Evolutionary conservation across 139 green algal species (phyloP).

Genomic region (Mychonastes homosphaera): DNA sequence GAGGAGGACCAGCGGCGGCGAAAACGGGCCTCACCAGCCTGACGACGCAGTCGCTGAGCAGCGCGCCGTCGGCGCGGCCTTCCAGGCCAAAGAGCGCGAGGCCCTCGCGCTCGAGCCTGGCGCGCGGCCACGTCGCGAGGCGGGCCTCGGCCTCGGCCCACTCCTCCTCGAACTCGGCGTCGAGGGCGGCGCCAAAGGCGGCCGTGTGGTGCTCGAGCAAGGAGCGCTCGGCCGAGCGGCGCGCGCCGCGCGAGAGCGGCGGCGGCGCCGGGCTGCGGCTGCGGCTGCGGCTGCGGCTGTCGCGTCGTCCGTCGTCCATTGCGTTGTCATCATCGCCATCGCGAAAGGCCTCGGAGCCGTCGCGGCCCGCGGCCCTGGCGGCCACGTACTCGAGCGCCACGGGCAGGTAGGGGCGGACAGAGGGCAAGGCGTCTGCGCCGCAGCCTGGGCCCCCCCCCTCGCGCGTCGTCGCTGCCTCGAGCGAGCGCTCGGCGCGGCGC

Average conservation of each 20-base stretch:
- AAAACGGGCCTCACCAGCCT: constrained; percentile 28
- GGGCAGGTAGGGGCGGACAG: neutral
- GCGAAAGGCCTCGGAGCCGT: neutral
- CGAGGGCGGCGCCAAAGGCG: constrained; percentile 23
- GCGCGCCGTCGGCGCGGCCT: constrained; percentile 20
- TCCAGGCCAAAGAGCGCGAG: constrained; percentile 36
- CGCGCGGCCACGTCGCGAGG: constrained; percentile 16
- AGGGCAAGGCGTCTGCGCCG: too few species aligned
- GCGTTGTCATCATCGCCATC: neutral
- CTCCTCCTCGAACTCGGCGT: constrained; percentile 31
- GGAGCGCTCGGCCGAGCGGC: constrained; percentile 9
- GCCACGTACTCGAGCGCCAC: neutral
- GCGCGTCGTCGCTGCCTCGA: too few species aligned
- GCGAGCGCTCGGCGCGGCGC: too few species aligned
- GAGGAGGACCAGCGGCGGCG: too few species aligned
- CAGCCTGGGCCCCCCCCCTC: too few species aligned
- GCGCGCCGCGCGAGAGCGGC: constrained; percentile 29
- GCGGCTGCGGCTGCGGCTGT: too few species aligned
- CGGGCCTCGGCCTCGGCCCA: constrained; percentile 12
- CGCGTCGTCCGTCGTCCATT: neutral
- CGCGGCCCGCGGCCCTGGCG: neutral
- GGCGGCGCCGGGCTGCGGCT: too few species aligned
- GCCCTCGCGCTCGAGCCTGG: constrained; percentile 30
- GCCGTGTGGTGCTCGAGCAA: constrained; percentile 20
- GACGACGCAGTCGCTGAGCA: constrained; percentile 36